Percentiles rank a stretch among this genome's conserved stretches.
phyloP scores from a whole-genome alignment of 2,329 filamentous ascomycete species.

The Kalmusia sp. region DNA sequence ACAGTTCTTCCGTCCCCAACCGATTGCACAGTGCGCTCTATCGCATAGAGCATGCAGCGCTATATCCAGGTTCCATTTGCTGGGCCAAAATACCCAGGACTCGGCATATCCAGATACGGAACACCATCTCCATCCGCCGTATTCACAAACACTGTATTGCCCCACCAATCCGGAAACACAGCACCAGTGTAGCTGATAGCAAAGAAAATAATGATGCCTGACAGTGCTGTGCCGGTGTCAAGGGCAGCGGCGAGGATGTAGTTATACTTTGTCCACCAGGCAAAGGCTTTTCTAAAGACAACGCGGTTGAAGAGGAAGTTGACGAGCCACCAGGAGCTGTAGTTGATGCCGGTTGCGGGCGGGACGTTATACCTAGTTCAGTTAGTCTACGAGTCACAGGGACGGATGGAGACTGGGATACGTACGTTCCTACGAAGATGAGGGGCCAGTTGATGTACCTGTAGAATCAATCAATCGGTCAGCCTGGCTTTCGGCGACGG shows the following conservation, averaged over 20 bases:
- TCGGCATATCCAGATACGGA: neutral
- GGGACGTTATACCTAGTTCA: conserved; percentile 59
- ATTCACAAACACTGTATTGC: conserved; percentile 3
- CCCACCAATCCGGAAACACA: conserved; percentile 79
- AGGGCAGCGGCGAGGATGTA: conserved; percentile 86
- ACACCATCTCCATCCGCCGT: neutral
- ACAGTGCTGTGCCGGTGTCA: conserved; percentile 82
- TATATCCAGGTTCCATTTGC: conserved; percentile 2
- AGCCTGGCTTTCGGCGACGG: neutral
- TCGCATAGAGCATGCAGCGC: too few relatives aligned
- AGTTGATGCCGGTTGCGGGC: conserved; percentile 82
- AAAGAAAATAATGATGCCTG: conserved; percentile 84
- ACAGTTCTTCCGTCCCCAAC: too few relatives aligned
- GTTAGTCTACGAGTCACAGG: neutral
- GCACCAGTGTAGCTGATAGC: conserved; percentile 58
- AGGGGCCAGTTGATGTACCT: conserved; percentile 2
- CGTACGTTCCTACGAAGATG: conserved; percentile 5
- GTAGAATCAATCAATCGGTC: neutral
- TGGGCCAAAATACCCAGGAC: neutral
- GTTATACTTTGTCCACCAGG: conserved; percentile 91
- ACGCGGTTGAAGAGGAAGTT: conserved; percentile 85
- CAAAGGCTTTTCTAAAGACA: conserved; percentile 70
- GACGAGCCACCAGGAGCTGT: conserved; percentile 84
- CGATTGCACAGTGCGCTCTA: too few relatives aligned
- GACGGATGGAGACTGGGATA: neutral